These are phyloP conservation scores for Fusarium austroafricanum DNA, from an alignment of 2,329 filamentous ascomycete genomes.

Conservation along the genomic window DNA sequence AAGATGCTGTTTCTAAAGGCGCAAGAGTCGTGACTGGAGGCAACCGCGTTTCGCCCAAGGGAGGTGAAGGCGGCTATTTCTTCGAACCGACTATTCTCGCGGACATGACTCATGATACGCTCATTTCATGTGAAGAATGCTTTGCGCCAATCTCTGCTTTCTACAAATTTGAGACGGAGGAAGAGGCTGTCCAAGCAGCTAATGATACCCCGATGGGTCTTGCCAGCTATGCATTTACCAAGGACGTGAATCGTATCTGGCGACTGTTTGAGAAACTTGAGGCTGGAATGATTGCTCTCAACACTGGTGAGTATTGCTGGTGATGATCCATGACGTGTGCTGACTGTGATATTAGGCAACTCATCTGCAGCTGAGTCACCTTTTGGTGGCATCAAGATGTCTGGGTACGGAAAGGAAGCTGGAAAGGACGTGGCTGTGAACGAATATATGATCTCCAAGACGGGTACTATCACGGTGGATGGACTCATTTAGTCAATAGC, in stretches of 20 bases:
- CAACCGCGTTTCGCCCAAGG: background rate
- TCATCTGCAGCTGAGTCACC: slow-evolving; percentile 54
- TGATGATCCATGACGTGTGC: rapidly evolving
- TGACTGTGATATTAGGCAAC: slow-evolving; percentile 7
- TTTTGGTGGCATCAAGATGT: slow-evolving; percentile 42
- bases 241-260: slow-evolving; percentile 21
- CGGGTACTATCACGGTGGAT: slow-evolving; percentile 22
- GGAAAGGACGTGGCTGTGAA: slow-evolving; percentile 58
- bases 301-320: background rate
- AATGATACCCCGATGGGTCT: slow-evolving; percentile 34
- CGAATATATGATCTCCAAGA: slow-evolving; percentile 58
- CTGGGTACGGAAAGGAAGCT: slow-evolving; percentile 42
- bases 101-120: slow-evolving; percentile 9
- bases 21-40: slow-evolving; percentile 19
- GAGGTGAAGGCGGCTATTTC: slow-evolving; percentile 17
- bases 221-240: slow-evolving; percentile 31
- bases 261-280: slow-evolving; percentile 32
- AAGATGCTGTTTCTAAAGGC: slow-evolving; percentile 23
- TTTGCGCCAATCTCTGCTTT: slow-evolving; percentile 31
- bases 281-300: slow-evolving; percentile 35
- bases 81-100: slow-evolving; percentile 33
- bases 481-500: background rate
- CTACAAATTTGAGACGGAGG: slow-evolving; percentile 33
- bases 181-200: slow-evolving; percentile 17
- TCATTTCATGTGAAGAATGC: slow-evolving; percentile 23